Conservation (phyloP, 768 basidiomycete species). For the Leucogyrophana mollusca region DNA sequence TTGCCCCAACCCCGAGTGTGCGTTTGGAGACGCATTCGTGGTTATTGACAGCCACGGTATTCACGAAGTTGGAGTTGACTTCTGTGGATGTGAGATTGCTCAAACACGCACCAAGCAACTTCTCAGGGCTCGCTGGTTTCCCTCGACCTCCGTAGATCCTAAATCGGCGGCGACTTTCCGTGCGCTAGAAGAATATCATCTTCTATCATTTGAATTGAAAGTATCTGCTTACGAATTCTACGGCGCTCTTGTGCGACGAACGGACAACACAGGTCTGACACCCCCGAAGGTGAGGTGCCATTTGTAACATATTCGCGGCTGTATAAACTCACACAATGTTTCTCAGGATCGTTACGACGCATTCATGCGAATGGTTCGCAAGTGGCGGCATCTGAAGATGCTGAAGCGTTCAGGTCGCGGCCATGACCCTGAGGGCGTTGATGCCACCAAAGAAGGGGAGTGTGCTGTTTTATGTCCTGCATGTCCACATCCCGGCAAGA, state of each 20-base stretch:
- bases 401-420: constrained; percentile 15
- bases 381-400: constrained; percentile 14
- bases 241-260: not conserved
- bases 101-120: constrained; percentile 9
- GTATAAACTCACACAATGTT: too few species aligned
- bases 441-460: not conserved
- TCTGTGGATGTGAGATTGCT: constrained; percentile 9
- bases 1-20: not conserved
- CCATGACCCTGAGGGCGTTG: constrained; percentile 20
- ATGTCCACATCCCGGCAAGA: constrained; percentile 28
- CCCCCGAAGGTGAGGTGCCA: not conserved
- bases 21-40: constrained; percentile 12
- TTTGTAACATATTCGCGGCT: not conserved
- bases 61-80: constrained; percentile 13
- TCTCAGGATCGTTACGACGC: constrained; percentile 11
- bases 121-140: constrained; percentile 11
- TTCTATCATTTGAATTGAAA: constrained; percentile 10
- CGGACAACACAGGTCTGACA: not conserved
- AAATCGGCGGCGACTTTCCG: constrained; percentile 8
- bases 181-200: constrained; percentile 7
- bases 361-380: constrained; percentile 9
- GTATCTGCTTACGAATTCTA: constrained; percentile 13
- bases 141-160: constrained; percentile 5
- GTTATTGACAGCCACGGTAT: constrained; percentile 21
- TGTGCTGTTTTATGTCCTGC: constrained; percentile 15